Conservation (phyloP, 2,329 filamentous ascomycete species). For the Dothistroma pini region DNA sequence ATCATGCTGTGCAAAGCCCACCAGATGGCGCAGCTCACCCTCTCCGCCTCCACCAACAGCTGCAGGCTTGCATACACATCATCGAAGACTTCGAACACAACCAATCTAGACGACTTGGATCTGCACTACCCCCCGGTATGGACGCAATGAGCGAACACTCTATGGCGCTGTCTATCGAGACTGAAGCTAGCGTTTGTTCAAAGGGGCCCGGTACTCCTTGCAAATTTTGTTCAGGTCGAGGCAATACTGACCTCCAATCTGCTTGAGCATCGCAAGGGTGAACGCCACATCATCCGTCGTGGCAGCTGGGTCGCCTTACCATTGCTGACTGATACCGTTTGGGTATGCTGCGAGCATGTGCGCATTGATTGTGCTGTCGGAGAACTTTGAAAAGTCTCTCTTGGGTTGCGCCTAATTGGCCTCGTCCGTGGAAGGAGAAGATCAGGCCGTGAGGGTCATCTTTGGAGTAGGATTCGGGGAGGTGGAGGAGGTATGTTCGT, state of each 20-base stretch:
- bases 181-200: background rate
- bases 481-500: constrained; percentile 38
- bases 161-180: background rate
- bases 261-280: constrained; percentile 40
- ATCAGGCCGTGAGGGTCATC: constrained; percentile 40
- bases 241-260: constrained; percentile 41
- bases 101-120: background rate
- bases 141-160: background rate
- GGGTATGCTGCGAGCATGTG: constrained; percentile 46
- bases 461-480: constrained; percentile 39
- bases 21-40: background rate
- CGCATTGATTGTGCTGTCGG: constrained; percentile 43
- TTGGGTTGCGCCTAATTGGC: constrained; percentile 36
- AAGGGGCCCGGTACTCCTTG: background rate
- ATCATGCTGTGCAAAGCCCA: background rate
- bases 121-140: background rate
- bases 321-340: constrained; percentile 36
- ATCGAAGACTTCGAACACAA: background rate
- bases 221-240: constrained; percentile 40
- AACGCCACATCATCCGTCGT: constrained; percentile 41
- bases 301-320: constrained; percentile 43
- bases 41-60: background rate
- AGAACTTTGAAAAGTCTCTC: constrained; percentile 44
- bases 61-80: background rate
- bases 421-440: constrained; percentile 47